These are phyloP conservation scores for Starmera caribaea DNA, from an alignment of 805 yeast genomes.

Conservation along the genomic window DNA sequence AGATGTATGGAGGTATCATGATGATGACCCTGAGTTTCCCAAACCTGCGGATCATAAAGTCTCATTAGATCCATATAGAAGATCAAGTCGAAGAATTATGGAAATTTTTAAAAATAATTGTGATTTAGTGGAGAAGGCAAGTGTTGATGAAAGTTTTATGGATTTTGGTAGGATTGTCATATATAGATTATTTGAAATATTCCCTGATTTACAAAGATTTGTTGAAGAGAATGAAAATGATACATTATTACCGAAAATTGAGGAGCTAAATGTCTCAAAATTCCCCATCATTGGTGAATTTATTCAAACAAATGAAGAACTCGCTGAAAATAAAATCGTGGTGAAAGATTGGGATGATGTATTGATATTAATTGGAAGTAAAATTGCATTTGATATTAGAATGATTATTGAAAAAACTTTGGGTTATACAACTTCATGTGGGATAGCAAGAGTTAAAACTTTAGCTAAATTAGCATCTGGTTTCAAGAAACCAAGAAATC, in stretches of 20 bases:
- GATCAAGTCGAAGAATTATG: constrained; percentile 77
- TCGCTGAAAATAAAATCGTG: constrained; percentile 5
- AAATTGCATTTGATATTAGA: constrained; percentile 45
- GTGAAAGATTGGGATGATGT: constrained; percentile 75
- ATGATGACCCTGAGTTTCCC: constrained; percentile 42
- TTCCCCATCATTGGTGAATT: not conserved
- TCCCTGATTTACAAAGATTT: constrained; percentile 34
- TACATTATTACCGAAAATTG: constrained; percentile 17
- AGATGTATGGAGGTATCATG: constrained; percentile 67
- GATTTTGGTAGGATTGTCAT: constrained; percentile 69
- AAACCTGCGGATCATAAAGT: constrained; percentile 65
- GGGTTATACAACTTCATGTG: constrained; percentile 86
- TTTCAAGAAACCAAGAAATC: constrained; percentile 75
- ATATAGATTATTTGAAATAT: constrained; percentile 26
- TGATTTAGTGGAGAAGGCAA: constrained; percentile 78
- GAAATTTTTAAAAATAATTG: constrained; percentile 52
- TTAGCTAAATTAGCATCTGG: constrained; percentile 86
- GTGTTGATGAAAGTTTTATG: constrained; percentile 88
- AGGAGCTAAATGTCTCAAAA: constrained; percentile 3
- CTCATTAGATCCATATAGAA: constrained; percentile 80
- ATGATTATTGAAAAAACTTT: constrained; percentile 39
- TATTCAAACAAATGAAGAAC: constrained; percentile 2
- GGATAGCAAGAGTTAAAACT: constrained; percentile 66
- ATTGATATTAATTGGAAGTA: constrained; percentile 56
- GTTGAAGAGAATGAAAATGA: constrained; percentile 6